Evolutionary conservation across 768 basidiomycete genomes (phyloP), one percentile per base, ranked within the genome.

Genomic region (Agaricus blazei): DNA sequence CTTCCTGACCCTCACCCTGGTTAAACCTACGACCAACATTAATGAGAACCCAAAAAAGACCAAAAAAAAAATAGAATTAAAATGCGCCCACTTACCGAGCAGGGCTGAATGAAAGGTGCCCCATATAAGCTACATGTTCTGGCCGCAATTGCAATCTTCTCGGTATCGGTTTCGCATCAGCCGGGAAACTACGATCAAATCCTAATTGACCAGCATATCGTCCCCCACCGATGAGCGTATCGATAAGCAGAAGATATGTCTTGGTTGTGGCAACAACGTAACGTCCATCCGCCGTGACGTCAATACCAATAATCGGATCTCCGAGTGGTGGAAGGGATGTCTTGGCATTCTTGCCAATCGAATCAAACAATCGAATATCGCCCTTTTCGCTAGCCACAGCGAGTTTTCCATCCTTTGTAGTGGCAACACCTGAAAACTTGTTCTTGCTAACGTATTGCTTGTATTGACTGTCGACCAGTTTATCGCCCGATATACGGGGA

Each of bases 271-370:
- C 96, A 29, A 99, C 89, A 51, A 99, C 82, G 80, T 88, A 99
- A 49, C 93, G 85, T 49, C 97, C 97, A 66, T 92, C 85, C 26
- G 93, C 90, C 7, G 94, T 93, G 9, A 91, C 91, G 72, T 99
- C 97, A 50, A 99, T 81, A 36, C 97, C 97, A 49, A 91, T 70
- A 63, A 99, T 98, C 44, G 96, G 91, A 71, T 97, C 94, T 12
- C 97, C 97, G 19, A 98, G 77, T 43, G 94, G 90, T 34, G 95
- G 94, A 36, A 99, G 74, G 11, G 95, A 93, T 9, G 97, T 99
- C 83, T 99, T 99, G 28, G 97, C 97, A 65, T 93, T 98, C 81
- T 98, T 99, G 43, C 97, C 97, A 60, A 99, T 88, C 46, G 87
- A 79, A 70, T 99, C 97, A 62, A 94, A 99, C 53, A 99, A 75